Percentiles rank a stretch among this genome's conserved stretches.
Evolutionary conservation across 2,329 filamentous ascomycete genomes (phyloP).

Genomic region (Zymoseptoria passerinii): DNA sequence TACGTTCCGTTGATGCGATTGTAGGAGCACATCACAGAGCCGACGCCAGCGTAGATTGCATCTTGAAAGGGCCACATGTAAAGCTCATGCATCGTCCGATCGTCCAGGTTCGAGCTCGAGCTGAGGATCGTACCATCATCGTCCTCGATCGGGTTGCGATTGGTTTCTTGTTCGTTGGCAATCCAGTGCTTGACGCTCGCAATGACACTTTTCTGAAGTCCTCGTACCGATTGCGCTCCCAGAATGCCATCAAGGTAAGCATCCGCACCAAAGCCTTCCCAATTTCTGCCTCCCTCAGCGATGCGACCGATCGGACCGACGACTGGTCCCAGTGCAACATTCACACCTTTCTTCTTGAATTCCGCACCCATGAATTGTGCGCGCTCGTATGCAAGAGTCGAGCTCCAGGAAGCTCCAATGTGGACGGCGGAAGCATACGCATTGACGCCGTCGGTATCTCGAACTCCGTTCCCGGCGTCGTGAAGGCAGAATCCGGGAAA

Average conservation of each 20-base stretch:
- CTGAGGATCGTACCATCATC: conserved; percentile 18
- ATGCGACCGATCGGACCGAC: conserved; percentile 64
- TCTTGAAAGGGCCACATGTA: conserved; percentile 51
- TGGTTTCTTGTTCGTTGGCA: conserved; percentile 47
- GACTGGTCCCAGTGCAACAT: conserved; percentile 60
- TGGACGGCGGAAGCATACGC: conserved; percentile 37
- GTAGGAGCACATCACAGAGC: conserved; percentile 13
- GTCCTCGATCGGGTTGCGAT: conserved; percentile 37
- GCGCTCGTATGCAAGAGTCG: conserved; percentile 44
- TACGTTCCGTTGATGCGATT: conserved; percentile 34
- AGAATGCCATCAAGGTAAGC: conserved; percentile 53
- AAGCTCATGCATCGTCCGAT: conserved; percentile 60
- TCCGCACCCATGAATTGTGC: conserved; percentile 49
- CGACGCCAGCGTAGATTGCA: conserved; percentile 34
- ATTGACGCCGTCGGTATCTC: conserved; percentile 37
- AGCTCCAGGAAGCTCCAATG: conserved; percentile 45
- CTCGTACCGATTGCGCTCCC: conserved; percentile 45
- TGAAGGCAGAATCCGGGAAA: conserved; percentile 36
- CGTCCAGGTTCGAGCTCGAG: conserved; percentile 49
- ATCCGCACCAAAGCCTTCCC: conserved; percentile 66
- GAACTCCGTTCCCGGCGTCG: conserved; percentile 36
- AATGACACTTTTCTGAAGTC: conserved; percentile 51
- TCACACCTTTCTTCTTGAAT: conserved; percentile 45
- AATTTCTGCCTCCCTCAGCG: conserved; percentile 58
- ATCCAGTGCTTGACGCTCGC: conserved; percentile 47